Evolutionary conservation across 2,329 filamentous ascomycete genomes (phyloP), one percentile per base, ranked within the genome.

Genomic region (Uncinocarpus reesii): DNA sequence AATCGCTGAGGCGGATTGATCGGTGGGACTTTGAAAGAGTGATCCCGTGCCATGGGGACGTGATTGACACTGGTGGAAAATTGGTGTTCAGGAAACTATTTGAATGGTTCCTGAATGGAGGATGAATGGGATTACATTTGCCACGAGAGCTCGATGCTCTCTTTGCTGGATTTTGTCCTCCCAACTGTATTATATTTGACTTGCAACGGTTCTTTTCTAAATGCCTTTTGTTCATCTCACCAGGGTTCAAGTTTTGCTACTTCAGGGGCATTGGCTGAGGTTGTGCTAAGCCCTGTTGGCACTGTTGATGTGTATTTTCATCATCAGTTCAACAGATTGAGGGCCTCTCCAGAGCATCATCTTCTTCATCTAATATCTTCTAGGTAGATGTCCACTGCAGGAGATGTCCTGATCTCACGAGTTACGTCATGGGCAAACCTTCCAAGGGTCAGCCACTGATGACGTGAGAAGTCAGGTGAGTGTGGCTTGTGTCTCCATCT

Each of bases 11-110:
- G 56, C 74, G 75, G 52, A 90, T 96, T 53, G 72, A 80, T 46
- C 63, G 66, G 47, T 98, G 90, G 90, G 83, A 90, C 50, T 95
- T 95, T 62, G 78, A 83, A 55, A 81, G 81, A 32, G 74, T 96
- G 43, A 81, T 98, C 51, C 88, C 90, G 0, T 96, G 90, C 64
- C 92, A 98, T 67, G 92, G 92, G 7, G 92, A 98, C 68, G 81
- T 85, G 13, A 80, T 96, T 55, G 83, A 92, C 64, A 75, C 63
- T 1, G 77, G 73, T 2, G 88, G 77, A 7, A 95, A 93, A 73
- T 76, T 75, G 8, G 71, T 85, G 13, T 94, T 90, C 56, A 71
- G 76, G 58, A 86, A 84, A 64, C 74, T 93, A 10, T 86, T 94
- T 67, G 76, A 77, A 58, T 95, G 89, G 88, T 85, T 93, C 70